Evolutionary conservation across 2,329 filamentous ascomycete genomes (phyloP).

Genomic region (Penicillium sp.): DNA sequence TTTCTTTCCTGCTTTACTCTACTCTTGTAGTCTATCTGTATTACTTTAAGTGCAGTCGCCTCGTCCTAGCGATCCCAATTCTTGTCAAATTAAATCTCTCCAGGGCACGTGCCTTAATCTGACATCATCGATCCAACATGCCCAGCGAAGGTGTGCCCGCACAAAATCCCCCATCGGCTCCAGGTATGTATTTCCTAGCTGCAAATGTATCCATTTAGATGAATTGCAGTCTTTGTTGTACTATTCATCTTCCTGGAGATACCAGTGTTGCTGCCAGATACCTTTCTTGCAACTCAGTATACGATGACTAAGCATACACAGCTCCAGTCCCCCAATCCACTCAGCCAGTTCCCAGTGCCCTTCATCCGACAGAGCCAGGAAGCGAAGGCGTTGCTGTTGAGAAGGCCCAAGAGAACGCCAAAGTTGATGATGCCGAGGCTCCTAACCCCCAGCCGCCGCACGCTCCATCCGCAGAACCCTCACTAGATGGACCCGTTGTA

Average conservation of each 20-base stretch:
- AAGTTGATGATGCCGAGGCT: conserved; percentile 5
- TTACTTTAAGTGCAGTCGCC: conserved; percentile 14
- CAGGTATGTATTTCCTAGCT: conserved; percentile 24
- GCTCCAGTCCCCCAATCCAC: conserved; percentile 13
- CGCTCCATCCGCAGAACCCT: conserved; percentile 2
- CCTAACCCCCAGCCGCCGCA: conserved; percentile 9
- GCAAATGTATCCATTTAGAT: not conserved
- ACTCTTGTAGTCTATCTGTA: conserved; percentile 5
- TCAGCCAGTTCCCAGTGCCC: conserved; percentile 12
- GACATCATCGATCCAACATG: conserved; percentile 30
- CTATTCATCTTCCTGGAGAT: not conserved
- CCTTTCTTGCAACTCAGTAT: not conserved
- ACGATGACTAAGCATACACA: conserved; percentile 22
- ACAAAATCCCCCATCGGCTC: conserved; percentile 12
- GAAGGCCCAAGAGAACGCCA: conserved; percentile 3
- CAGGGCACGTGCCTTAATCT: conserved; percentile 9
- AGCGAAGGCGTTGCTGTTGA: not conserved
- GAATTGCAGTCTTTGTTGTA: conserved; percentile 1
- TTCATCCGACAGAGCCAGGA: conserved; percentile 16
- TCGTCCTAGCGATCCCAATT: conserved; percentile 11
- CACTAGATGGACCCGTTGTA: conserved; percentile 5
- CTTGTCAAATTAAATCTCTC: not conserved
- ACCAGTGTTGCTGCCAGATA: not conserved
- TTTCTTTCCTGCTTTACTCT: conserved; percentile 7
- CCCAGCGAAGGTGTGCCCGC: conserved; percentile 19